Evolutionary conservation across 2,329 filamentous ascomycete species (phyloP).

Genomic region (Beauveria sp.): DNA sequence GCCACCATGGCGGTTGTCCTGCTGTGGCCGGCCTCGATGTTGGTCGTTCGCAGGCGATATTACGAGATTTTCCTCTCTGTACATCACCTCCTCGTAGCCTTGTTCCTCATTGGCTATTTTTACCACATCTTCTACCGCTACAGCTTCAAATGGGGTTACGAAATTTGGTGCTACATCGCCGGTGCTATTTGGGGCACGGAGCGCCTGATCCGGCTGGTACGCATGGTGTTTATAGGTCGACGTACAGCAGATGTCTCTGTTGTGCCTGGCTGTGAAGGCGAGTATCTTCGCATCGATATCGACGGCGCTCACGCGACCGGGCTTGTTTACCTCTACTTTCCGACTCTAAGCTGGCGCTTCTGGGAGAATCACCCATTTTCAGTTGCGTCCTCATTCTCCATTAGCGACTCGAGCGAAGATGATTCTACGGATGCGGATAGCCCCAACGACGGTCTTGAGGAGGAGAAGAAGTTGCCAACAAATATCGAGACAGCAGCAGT

Average conservation of each 20-base stretch:
- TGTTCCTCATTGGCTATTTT: conserved; percentile 28
- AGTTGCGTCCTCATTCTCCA: conserved; percentile 14
- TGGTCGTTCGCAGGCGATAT: conserved; percentile 21
- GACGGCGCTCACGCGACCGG: conserved; percentile 18
- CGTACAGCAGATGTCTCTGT: conserved; percentile 18
- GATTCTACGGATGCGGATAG: background rate
- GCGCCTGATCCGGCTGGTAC: conserved; percentile 19
- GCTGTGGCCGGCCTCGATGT: conserved; percentile 21
- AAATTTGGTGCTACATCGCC: conserved; percentile 28
- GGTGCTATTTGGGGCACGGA: conserved; percentile 25
- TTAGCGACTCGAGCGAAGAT: background rate
- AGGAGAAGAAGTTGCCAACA: background rate
- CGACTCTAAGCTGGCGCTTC: conserved; percentile 26
- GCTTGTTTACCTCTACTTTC: conserved; percentile 28
- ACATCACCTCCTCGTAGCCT: conserved; percentile 24
- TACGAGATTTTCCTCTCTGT: conserved; percentile 28
- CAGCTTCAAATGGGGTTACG: conserved; percentile 28
- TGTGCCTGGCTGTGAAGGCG: conserved; percentile 20
- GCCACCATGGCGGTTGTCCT: conserved; percentile 21
- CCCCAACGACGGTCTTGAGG: background rate
- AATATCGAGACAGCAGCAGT: background rate
- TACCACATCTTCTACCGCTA: conserved; percentile 30
- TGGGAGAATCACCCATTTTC: conserved; percentile 33
- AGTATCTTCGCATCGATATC: conserved; percentile 26
- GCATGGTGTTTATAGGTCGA: conserved; percentile 18